Evolutionary conservation across 768 basidiomycete species (phyloP).

Genomic region (Hortiboletus flavorubellus): DNA sequence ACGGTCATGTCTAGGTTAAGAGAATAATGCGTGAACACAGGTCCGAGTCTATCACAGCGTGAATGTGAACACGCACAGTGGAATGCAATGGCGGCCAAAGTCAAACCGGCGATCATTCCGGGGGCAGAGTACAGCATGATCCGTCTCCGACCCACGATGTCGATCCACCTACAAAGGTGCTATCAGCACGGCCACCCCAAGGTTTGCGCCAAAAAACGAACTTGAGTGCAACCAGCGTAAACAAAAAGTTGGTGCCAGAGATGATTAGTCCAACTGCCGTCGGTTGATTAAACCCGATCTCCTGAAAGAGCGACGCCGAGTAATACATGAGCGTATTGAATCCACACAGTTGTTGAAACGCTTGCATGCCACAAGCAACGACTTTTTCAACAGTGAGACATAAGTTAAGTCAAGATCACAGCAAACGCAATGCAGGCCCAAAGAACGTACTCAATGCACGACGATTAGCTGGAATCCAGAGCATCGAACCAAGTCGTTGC

Average conservation of each 20-base stretch:
- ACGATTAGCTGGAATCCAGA: slow-evolving; percentile 56
- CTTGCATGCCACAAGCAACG: slow-evolving; percentile 77
- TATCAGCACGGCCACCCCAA: background rate
- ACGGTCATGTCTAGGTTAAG: slow-evolving; percentile 49
- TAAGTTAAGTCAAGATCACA: background rate
- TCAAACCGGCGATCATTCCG: slow-evolving; percentile 66
- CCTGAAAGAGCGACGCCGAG: slow-evolving; percentile 74
- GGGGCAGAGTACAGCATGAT: slow-evolving; percentile 72
- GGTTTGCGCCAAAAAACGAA: slow-evolving; percentile 24
- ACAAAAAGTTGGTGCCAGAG: slow-evolving; percentile 75
- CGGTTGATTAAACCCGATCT: slow-evolving; percentile 79
- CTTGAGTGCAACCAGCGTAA: slow-evolving; percentile 71
- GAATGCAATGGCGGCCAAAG: slow-evolving; percentile 62
- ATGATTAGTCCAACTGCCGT: slow-evolving; percentile 79
- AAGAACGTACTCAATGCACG: slow-evolving; percentile 58
- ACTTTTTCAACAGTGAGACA: slow-evolving; percentile 36
- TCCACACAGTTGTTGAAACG: slow-evolving; percentile 79
- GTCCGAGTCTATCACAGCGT: background rate
- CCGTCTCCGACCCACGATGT: slow-evolving; percentile 62
- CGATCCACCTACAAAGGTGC: slow-evolving; percentile 41
- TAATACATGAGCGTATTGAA: slow-evolving; percentile 81
- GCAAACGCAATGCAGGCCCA: background rate
- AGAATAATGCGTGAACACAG: background rate
- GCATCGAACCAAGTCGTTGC: slow-evolving; percentile 52
- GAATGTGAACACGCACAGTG: slow-evolving; percentile 33